phyloP scores from a whole-genome alignment of 2,329 filamentous ascomycete species.

The Alternaria burnsii region DNA sequence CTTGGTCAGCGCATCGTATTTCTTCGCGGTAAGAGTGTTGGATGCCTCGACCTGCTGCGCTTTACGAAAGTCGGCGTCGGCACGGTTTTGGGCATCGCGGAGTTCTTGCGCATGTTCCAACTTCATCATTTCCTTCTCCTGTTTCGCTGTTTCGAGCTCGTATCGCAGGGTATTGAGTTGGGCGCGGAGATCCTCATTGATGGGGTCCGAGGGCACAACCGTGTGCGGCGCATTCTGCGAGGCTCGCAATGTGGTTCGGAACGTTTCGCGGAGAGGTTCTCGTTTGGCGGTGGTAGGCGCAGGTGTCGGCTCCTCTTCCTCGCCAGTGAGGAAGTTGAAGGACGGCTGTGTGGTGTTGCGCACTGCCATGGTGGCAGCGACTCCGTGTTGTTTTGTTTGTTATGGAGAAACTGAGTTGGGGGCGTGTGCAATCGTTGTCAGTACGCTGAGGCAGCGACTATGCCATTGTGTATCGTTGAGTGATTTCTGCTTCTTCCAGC shows the following conservation, averaged over 20 bases:
- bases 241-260: conserved; percentile 52
- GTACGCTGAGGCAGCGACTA: not conserved
- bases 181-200: conserved; percentile 82
- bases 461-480: not conserved
- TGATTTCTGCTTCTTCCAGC: not conserved
- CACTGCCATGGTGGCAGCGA: conserved; percentile 32
- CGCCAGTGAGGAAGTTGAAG: conserved; percentile 60
- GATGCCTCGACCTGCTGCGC: conserved; percentile 66
- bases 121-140: conserved; percentile 82
- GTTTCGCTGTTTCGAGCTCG: conserved; percentile 83
- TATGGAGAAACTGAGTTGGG: conserved; percentile 7
- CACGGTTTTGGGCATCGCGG: conserved; percentile 78
- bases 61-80: conserved; percentile 84
- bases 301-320: conserved; percentile 41
- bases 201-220: conserved; percentile 51
- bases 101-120: conserved; percentile 85
- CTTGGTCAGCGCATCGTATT: conserved; percentile 62
- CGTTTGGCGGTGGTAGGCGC: conserved; percentile 38
- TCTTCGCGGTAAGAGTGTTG: conserved; percentile 60
- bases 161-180: conserved; percentile 89
- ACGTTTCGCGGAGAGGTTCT: conserved; percentile 54
- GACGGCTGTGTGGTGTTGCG: conserved; percentile 53
- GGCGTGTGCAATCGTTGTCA: not conserved
- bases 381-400: conserved; percentile 23
- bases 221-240: conserved; percentile 52